Percentiles rank a stretch among this genome's conserved stretches.
Conservation (phyloP, 2,329 filamentous ascomycete genomes). For the Nemania diffusa region DNA sequence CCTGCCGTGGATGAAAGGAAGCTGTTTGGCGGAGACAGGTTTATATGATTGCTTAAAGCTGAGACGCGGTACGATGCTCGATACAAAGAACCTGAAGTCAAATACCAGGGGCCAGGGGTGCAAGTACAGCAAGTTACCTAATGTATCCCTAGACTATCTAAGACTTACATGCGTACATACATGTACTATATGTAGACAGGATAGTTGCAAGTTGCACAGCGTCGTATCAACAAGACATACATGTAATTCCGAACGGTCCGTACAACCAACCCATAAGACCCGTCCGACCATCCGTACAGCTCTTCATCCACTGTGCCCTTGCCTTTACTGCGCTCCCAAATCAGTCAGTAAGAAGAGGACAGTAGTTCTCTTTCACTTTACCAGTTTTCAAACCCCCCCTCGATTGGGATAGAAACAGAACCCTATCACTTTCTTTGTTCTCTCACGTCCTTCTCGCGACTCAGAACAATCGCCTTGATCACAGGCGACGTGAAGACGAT, state of each 20-base stretch:
- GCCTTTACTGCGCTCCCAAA: not conserved
- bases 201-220: not conserved
- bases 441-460: not conserved
- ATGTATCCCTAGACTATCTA: too few relatives aligned
- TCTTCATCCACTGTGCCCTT: not conserved
- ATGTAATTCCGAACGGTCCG: not conserved
- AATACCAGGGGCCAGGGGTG: too few relatives aligned
- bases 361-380: not conserved
- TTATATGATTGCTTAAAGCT: too few relatives aligned
- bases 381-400: not conserved
- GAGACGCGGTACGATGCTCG: too few relatives aligned
- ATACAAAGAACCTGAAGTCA: too few relatives aligned
- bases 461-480: not conserved
- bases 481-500: not conserved
- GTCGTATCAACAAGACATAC: not conserved
- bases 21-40: too few relatives aligned
- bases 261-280: not conserved
- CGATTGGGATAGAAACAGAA: not conserved
- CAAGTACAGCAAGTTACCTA: too few relatives aligned
- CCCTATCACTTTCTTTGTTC: not conserved
- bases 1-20: too few relatives aligned
- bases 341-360: not conserved
- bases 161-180: too few relatives aligned
- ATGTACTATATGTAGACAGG: too few relatives aligned
- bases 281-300: too few relatives aligned